Percentiles rank a stretch among this genome's conserved stretches.
Evolutionary conservation across 2,329 filamentous ascomycete species (phyloP).

Genomic region (Paraphaeosphaeria sporulosa): DNA sequence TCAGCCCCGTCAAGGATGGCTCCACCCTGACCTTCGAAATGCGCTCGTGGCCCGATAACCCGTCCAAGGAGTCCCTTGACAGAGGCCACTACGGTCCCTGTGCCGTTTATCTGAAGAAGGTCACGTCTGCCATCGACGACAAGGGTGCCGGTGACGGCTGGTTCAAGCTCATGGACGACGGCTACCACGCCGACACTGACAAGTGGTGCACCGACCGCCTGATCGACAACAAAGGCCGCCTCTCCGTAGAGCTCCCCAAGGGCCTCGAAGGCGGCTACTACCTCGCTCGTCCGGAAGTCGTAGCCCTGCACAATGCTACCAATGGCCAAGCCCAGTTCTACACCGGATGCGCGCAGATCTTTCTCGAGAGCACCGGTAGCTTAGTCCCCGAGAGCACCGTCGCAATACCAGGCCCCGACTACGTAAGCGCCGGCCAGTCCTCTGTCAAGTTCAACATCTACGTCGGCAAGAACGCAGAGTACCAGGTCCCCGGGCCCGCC

Average conservation of each 20-base stretch:
- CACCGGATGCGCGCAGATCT: constrained; percentile 75
- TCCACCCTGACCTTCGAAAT: constrained; percentile 71
- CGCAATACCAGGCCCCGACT: constrained; percentile 66
- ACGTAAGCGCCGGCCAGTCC: constrained; percentile 63
- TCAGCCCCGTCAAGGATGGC: constrained; percentile 58
- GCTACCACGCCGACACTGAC: constrained; percentile 63
- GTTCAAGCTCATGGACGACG: constrained; percentile 80
- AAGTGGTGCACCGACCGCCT: constrained; percentile 77
- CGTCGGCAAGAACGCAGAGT: constrained; percentile 50
- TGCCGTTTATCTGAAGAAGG: constrained; percentile 76
- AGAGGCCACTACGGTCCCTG: constrained; percentile 72
- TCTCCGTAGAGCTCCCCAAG: constrained; percentile 68
- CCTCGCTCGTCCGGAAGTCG: constrained; percentile 73
- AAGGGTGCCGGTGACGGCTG: constrained; percentile 67
- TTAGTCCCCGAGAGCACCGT: constrained; percentile 60
- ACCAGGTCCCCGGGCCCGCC: constrained; percentile 63
- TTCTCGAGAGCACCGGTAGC: constrained; percentile 61
- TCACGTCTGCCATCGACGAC: constrained; percentile 64
- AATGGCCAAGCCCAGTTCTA: constrained; percentile 71
- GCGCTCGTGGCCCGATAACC: constrained; percentile 66
- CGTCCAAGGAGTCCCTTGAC: constrained; percentile 65
- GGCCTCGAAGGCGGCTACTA: constrained; percentile 72
- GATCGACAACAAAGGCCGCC: constrained; percentile 68
- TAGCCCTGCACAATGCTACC: constrained; percentile 71
- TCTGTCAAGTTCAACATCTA: constrained; percentile 73